Evolutionary conservation across 768 basidiomycete genomes (phyloP).

Genomic region (Suillus lakei): DNA sequence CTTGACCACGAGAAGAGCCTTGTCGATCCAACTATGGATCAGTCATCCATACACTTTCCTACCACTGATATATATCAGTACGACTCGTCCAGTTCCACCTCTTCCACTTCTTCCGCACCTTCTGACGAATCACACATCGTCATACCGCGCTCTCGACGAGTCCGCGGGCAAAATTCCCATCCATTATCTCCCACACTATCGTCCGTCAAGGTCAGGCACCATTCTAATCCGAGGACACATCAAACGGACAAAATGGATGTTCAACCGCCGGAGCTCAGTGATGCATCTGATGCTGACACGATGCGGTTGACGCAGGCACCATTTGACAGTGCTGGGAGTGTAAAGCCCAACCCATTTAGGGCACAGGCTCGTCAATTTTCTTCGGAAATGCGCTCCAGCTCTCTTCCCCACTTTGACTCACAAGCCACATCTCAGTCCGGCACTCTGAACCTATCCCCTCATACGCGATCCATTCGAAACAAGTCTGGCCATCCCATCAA

Average conservation of each 20-base stretch:
- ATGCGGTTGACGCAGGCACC: constrained; percentile 25
- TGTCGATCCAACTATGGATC: constrained; percentile 3
- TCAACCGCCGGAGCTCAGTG: constrained; percentile 22
- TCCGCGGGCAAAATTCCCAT: constrained; percentile 35
- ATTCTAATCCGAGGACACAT: constrained; percentile 8
- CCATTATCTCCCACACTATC: constrained; percentile 50
- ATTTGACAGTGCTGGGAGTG: constrained; percentile 20
- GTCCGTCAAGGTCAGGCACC: constrained; percentile 25
- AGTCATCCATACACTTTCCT: constrained; percentile 6
- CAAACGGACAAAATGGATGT: constrained; percentile 21
- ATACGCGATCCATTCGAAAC: constrained; percentile 68
- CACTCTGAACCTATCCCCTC: constrained; percentile 14
- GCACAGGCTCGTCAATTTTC: constrained; percentile 21
- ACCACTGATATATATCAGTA: constrained; percentile 14
- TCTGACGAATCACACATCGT: constrained; percentile 41
- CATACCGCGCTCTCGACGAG: constrained; percentile 43
- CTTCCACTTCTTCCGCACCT: constrained; percentile 39
- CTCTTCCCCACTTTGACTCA: constrained; percentile 3
- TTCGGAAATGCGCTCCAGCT: constrained; percentile 23
- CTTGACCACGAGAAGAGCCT: constrained; percentile 12
- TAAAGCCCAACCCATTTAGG: constrained; percentile 11
- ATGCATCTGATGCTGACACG: constrained; percentile 37
- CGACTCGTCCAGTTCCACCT: constrained; percentile 42
- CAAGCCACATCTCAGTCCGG: constrained; percentile 1
- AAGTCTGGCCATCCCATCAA: constrained; percentile 95